Evolutionary conservation across 371 early-diverging fungal species (phyloP).

Genomic region (Zancudomyces culisetae): DNA sequence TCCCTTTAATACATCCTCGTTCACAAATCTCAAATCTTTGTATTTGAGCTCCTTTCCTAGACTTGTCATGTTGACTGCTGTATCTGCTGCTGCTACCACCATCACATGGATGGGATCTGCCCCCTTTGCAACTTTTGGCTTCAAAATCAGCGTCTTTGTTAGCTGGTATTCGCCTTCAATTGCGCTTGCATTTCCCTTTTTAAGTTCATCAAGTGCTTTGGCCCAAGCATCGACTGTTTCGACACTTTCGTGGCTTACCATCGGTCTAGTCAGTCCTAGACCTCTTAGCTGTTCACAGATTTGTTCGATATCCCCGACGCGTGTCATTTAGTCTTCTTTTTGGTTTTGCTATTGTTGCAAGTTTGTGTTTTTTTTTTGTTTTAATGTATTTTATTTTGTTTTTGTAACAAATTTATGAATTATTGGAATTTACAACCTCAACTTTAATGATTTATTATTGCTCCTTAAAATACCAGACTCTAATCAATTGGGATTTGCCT

Average conservation of each 20-base stretch:
- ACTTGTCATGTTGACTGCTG: slow-evolving; percentile 29
- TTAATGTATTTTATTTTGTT: no score
- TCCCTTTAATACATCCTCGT: slow-evolving; percentile 31
- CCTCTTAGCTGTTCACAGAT: neutral
- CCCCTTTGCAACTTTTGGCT: slow-evolving; percentile 50
- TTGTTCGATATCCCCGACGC: neutral
- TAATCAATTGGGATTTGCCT: no score
- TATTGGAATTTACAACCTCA: no score
- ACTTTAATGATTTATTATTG: no score
- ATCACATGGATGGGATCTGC: slow-evolving; percentile 39
- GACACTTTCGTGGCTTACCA: slow-evolving; percentile 25
- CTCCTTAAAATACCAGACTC: no score
- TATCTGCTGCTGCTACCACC: slow-evolving; percentile 34
- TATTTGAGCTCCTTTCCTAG: slow-evolving; percentile 36
- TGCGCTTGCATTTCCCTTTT: slow-evolving; percentile 17
- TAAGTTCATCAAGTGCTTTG: slow-evolving; percentile 16
- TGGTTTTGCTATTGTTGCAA: no score
- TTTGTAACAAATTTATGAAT: no score
- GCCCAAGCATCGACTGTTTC: slow-evolving; percentile 33
- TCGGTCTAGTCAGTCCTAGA: neutral
- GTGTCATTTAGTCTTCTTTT: neutral
- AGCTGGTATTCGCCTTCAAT: neutral
- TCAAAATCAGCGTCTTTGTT: slow-evolving; percentile 45
- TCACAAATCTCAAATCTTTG: slow-evolving; percentile 49
- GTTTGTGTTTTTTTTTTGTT: no score